Evolutionary conservation across 108 stramenopile species (phyloP).

Genomic region (Conticribra weissflogii): DNA sequence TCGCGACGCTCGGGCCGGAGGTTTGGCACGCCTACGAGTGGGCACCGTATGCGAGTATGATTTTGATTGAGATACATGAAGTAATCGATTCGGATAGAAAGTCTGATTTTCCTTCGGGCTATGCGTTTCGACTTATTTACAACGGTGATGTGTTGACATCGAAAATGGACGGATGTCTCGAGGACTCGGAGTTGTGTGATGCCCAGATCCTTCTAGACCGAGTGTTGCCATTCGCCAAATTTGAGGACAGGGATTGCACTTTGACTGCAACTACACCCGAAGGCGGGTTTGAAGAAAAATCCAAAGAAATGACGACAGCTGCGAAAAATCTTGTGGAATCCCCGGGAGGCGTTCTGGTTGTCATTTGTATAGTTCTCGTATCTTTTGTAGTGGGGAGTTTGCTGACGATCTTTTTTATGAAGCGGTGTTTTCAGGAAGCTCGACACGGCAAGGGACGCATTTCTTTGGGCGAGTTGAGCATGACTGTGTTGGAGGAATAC

Average conservation of each 20-base stretch:
- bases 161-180: constrained; percentile 56
- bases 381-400: constrained; percentile 29
- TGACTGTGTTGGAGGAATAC: constrained; percentile 21
- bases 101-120: constrained; percentile 40
- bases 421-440: constrained; percentile 17
- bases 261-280: neutral
- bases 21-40: constrained; percentile 74
- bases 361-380: constrained; percentile 10
- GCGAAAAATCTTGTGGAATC: constrained; percentile 13
- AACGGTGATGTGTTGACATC: constrained; percentile 75
- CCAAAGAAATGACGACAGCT: constrained; percentile 13
- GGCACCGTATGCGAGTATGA: constrained; percentile 83
- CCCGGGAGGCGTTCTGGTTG: constrained; percentile 19
- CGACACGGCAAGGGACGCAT: neutral
- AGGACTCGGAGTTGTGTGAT: constrained; percentile 67
- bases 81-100: constrained; percentile 19
- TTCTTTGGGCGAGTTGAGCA: constrained; percentile 26
- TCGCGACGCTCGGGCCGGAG: constrained; percentile 69
- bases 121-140: constrained; percentile 80
- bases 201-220: constrained; percentile 36
- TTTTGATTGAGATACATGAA: constrained; percentile 73
- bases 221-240: constrained; percentile 54
- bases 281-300: neutral
- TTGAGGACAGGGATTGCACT: constrained; percentile 46
- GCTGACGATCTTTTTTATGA: constrained; percentile 18